Base-by-base conservation (phyloP, 441 rosid species). In the Erodium trifolium region DNA sequence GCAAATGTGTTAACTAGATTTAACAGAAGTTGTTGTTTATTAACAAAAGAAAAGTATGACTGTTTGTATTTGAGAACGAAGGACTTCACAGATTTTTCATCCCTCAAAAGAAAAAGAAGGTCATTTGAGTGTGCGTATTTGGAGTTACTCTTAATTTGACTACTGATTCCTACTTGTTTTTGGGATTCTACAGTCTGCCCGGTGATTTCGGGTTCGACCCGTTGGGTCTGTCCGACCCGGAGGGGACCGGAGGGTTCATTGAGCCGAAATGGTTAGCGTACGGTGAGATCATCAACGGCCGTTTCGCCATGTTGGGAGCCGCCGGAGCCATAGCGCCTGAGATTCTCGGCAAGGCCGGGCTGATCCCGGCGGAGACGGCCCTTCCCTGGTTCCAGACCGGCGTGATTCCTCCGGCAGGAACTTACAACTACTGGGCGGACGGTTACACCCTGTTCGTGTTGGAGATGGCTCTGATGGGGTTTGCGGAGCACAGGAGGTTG, bases 191-290 rank as follows among this genome's bases (percentile, higher is more conserved):
- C 27, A 90, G 98, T 79, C 87, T 93, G 16, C 98, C 98, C 11
- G 98, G 98, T 10, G 98, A 93, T 81, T 91, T 9, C 14, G 97
- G 99, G 55, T 93, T 93, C 43, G 96, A 93, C 79, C 97, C 96
- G 5, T 84, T 91, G 45, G 99, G 99, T n/a, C 96, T 93, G 13
- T 93, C 99, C 0, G 97, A 93, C 78, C 27, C 27, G 1, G 27
- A 23, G 27, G 27, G 27, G 2, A 23, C 97, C 0, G 96, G 99
- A 68, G 97, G 92, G 65, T 93, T 93, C 88, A 87, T 93, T 27
- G 96, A 93, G 79, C 99, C 99, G 0, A 84, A 67, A 77, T 93
- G 99, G 99, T 66, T 93, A 65, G 99, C 96, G 53, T 89, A 88
- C 29, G 98, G 98, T 31, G 98, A 93, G 80, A 14, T 93, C 69